Evolutionary conservation across 1,139 yeast genomes (phyloP).

Genomic region (Magnusiomyces sp.): DNA sequence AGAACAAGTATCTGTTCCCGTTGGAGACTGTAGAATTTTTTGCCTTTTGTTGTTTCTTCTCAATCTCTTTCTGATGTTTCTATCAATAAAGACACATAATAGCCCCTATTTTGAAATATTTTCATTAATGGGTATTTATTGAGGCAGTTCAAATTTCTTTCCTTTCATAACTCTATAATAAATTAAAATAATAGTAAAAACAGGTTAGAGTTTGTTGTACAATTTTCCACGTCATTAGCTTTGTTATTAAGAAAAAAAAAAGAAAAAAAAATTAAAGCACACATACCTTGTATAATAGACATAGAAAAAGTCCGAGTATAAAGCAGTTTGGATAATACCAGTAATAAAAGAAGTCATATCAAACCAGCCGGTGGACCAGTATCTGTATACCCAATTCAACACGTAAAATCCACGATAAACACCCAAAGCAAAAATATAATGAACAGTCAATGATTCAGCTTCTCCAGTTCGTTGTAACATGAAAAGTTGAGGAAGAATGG

Average conservation of each 20-base stretch:
- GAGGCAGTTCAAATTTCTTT: slow-evolving; percentile 71
- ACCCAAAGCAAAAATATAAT: slow-evolving; percentile 90
- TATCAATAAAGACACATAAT: not conserved
- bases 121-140: slow-evolving; percentile 28
- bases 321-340: slow-evolving; percentile 75
- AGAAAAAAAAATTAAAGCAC: not conserved
- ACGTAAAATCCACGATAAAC: slow-evolving; percentile 79
- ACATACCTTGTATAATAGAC: slow-evolving; percentile 58
- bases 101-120: not conserved
- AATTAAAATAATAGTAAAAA: not conserved
- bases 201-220: not conserved
- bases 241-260: not conserved
- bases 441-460: slow-evolving; percentile 79
- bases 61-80: not conserved
- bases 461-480: slow-evolving; percentile 86
- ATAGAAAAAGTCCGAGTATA: slow-evolving; percentile 93
- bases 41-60: not conserved
- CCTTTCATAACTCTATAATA: slow-evolving; percentile 57
- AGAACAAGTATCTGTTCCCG: not conserved
- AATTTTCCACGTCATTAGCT: not conserved
- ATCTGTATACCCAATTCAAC: slow-evolving; percentile 93
- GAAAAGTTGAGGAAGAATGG: slow-evolving; percentile 86
- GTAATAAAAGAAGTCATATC: slow-evolving; percentile 68
- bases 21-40: not conserved
- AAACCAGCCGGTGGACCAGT: slow-evolving; percentile 54